A percentile compares a stretch with the other conserved stretches of the same genome.
Conservation (phyloP, 2,329 filamentous ascomycete genomes). For the Claviceps fusiformis region DNA sequence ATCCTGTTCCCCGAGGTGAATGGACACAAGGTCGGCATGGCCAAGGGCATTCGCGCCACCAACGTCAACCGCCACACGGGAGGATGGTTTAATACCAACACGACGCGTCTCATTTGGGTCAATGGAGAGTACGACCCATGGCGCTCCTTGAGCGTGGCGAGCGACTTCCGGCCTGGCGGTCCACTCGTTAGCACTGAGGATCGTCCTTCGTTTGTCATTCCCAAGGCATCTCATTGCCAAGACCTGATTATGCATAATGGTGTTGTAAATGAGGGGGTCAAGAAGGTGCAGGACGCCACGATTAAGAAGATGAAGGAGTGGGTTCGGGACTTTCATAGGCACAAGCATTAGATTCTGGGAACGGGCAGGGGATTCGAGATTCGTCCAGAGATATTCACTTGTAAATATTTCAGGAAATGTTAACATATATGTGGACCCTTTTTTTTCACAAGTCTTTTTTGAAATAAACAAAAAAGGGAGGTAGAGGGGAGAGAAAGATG, state of each 20-base stretch:
- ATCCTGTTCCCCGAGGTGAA: conserved; percentile 40
- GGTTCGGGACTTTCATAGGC: conserved; percentile 34
- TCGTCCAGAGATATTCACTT: too few species aligned
- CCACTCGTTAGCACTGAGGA: conserved; percentile 31
- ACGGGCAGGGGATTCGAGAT: too few species aligned
- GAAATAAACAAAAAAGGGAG: too few species aligned
- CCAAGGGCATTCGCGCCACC: conserved; percentile 7
- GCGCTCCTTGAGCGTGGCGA: conserved; percentile 39
- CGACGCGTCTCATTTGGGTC: conserved; percentile 40
- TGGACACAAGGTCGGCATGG: conserved; percentile 20
- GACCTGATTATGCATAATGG: conserved; percentile 36
- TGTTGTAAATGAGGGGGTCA: conserved; percentile 21
- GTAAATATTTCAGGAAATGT: too few species aligned
- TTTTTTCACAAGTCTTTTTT: too few species aligned
- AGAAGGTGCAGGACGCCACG: conserved; percentile 21
- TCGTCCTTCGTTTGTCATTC: conserved; percentile 38
- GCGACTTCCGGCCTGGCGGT: conserved; percentile 38
- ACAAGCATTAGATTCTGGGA: background rate
- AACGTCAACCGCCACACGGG: conserved; percentile 38
- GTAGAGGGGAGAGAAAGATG: too few species aligned
- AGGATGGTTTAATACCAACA: conserved; percentile 39
- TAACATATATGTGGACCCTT: too few species aligned
- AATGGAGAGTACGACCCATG: conserved; percentile 50
- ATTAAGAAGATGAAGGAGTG: conserved; percentile 37
- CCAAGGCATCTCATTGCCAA: conserved; percentile 40